A percentile compares a stretch with the other conserved stretches of the same genome.
Conservation (phyloP, 2,329 filamentous ascomycete genomes). For the Ophiocordyceps camponoti-rufipedis region DNA sequence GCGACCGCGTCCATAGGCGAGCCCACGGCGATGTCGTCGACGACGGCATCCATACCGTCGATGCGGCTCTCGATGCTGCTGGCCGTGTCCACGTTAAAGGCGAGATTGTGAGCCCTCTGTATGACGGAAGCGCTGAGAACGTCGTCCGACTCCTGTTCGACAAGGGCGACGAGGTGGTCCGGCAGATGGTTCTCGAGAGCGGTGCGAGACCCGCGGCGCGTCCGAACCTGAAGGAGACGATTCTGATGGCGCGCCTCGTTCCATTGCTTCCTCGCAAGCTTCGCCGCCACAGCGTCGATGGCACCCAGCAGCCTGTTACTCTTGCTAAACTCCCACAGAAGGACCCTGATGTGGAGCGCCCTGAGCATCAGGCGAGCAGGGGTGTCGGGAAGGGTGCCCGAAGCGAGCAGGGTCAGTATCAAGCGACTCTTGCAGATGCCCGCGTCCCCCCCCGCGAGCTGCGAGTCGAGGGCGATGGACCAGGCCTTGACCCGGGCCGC, state of each 20-base stretch:
- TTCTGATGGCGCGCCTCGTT: conserved; percentile 55
- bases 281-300: conserved; percentile 52
- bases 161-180: conserved; percentile 54
- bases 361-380: conserved; percentile 78
- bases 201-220: conserved; percentile 20
- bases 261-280: conserved; percentile 63
- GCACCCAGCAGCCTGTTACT: conserved; percentile 44
- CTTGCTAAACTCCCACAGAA: conserved; percentile 62
- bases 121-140: conserved; percentile 63
- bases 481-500: conserved; percentile 76
- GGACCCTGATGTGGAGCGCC: conserved; percentile 74
- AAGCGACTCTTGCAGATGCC: conserved; percentile 80
- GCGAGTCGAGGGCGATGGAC: conserved; percentile 84
- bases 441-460: conserved; percentile 75
- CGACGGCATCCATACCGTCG: conserved; percentile 63
- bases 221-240: conserved; percentile 19
- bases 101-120: conserved; percentile 75
- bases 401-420: conserved; percentile 71
- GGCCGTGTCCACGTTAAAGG: conserved; percentile 66
- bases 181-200: conserved; percentile 45
- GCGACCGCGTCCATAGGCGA: conserved; percentile 81
- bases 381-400: conserved; percentile 69
- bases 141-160: conserved; percentile 65
- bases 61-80: conserved; percentile 44
- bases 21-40: conserved; percentile 68